A percentile compares a stretch with the other conserved stretches of the same genome.
phyloP scores from a whole-genome alignment of 1,284 basidiomycete species.

The Sphagnurus paluster region DNA sequence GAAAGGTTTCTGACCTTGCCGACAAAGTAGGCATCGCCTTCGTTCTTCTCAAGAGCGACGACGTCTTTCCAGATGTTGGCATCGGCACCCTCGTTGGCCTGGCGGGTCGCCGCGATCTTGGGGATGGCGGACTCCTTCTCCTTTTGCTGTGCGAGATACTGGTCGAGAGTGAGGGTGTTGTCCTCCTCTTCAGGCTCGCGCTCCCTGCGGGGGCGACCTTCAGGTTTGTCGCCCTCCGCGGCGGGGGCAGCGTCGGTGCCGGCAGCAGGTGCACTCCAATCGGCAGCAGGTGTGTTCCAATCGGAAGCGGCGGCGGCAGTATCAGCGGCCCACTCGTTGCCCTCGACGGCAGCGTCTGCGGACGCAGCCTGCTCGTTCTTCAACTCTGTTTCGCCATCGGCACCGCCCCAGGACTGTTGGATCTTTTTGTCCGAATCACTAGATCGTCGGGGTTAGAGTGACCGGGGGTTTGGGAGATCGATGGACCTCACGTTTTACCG shows the following conservation, averaged over 20 bases:
- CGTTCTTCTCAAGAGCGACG: constrained; percentile 59
- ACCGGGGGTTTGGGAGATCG: neutral
- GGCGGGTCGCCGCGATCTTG: constrained; percentile 67
- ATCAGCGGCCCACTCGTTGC: constrained; percentile 43
- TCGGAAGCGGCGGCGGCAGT: constrained; percentile 32
- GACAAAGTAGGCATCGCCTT: constrained; percentile 68
- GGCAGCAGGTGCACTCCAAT: constrained; percentile 41
- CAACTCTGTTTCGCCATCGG: constrained; percentile 78
- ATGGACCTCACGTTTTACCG: constrained; percentile 75
- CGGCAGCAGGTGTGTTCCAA: constrained; percentile 40
- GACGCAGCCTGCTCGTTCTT: constrained; percentile 73
- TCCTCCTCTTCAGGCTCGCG: constrained; percentile 85
- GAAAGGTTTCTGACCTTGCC: constrained; percentile 59
- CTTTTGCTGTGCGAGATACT: constrained; percentile 78
- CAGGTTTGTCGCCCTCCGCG: constrained; percentile 40
- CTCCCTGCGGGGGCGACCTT: constrained; percentile 48
- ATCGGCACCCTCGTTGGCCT: constrained; percentile 68
- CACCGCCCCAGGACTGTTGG: constrained; percentile 90
- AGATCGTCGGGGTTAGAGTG: constrained; percentile 12
- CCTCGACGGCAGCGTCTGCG: constrained; percentile 55
- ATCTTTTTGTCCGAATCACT: constrained; percentile 93
- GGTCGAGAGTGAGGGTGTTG: constrained; percentile 85
- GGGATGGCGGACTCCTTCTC: constrained; percentile 58
- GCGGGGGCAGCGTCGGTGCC: constrained; percentile 33
- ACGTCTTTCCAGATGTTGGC: constrained; percentile 62